Evolutionary conservation across 805 yeast species (phyloP), one percentile per base, ranked within the genome.

Genomic region (Hemisphaericaspora nanyangensis): DNA sequence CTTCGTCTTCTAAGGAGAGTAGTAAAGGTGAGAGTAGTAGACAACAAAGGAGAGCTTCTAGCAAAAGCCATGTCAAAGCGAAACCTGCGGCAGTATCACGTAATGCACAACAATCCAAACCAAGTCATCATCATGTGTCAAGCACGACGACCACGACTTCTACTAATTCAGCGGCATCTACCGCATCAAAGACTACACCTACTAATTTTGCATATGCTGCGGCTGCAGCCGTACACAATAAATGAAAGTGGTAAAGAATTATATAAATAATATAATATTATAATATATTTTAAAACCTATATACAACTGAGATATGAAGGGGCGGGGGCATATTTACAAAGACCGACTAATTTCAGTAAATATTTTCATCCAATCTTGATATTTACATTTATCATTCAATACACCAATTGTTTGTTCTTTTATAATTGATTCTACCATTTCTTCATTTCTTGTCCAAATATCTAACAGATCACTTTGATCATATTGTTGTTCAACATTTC

Each of bases 121-220:
- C n/a, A n/a, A n/a, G n/a, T n/a, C n/a, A n/a, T n/a, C n/a, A n/a
- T n/a, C n/a, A n/a, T n/a, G n/a, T n/a, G n/a, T 31, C 34, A 3
- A 31, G 27, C 16, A 31, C 11, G 6, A 6, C 34, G 5, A 31
- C 10, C 8, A 17, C n/a, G n/a, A n/a, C n/a, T n/a, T n/a, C n/a
- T n/a, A n/a, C n/a, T n/a, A n/a, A n/a, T n/a, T 3, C 17, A 12
- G 3, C 30, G 5, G 8, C 30, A 31, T 31, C 34, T 12, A 29
- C 19, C 20, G n/a, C 38, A 24, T 19, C 38, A 29, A 22, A 28
- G 30, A 4, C 30, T 28, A 31, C 38, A 12, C 25, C 25, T 22
- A 62, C 53, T 39, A 61, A 58, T 30, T 67, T 68, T 58, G 74
- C 74, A 45, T 64, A 63, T 36, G 73, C 73, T 7, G 74, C 74